Conservation (phyloP, 495 filamentous ascomycete species). For the Stereocaulon alpinum region DNA sequence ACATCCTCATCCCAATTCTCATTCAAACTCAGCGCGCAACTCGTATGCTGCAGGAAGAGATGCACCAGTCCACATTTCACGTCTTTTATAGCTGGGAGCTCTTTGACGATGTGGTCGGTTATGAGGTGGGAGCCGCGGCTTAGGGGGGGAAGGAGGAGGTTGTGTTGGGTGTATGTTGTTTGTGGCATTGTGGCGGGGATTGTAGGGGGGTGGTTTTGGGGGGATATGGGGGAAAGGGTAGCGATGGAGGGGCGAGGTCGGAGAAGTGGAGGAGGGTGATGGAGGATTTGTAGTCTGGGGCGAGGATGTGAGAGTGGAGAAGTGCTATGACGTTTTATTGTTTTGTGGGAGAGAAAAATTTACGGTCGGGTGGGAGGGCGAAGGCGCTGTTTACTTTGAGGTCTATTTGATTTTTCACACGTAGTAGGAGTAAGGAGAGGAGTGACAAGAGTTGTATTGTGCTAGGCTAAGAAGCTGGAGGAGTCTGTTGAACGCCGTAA, state of each 20-base stretch:
- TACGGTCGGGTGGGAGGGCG: no score
- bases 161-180: constrained; percentile 26
- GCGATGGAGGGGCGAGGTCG: constrained; percentile 38
- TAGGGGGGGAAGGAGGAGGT: constrained; percentile 60
- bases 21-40: constrained; percentile 75
- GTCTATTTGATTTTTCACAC: no score
- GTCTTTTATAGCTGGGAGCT: constrained; percentile 58
- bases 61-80: constrained; percentile 84
- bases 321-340: no score
- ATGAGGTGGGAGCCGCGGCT: constrained; percentile 83
- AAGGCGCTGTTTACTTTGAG: no score
- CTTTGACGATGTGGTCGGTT: constrained; percentile 56
- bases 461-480: not conserved
- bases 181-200: constrained; percentile 31
- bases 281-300: no score
- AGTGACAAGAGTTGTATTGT: not conserved
- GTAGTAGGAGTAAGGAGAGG: no score
- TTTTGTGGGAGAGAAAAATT: no score
- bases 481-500: constrained; percentile 28
- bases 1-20: constrained; percentile 91
- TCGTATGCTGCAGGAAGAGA: constrained; percentile 86
- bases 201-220: not conserved
- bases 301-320: no score
- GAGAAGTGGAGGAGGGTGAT: constrained; percentile 14
- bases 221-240: not conserved